Conservation (phyloP, 345 rosid genomes). For the Boechera divaricarpa region DNA sequence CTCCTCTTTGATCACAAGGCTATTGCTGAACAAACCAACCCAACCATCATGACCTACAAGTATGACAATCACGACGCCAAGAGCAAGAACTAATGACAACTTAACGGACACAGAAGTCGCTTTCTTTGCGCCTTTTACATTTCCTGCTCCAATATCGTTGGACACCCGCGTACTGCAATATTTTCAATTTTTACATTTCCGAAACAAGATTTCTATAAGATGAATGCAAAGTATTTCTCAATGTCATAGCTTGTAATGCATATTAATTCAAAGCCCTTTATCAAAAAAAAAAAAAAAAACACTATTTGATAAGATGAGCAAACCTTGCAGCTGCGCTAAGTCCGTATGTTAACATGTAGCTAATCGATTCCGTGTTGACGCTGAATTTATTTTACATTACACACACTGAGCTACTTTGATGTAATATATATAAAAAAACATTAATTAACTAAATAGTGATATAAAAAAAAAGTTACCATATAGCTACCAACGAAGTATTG, state of each 20-base stretch:
- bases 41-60: conserved; percentile 62
- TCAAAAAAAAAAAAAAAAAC: no score
- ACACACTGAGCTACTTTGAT: background rate
- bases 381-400: conserved; percentile 34
- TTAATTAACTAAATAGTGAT: background rate
- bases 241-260: no score
- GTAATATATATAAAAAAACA: background rate
- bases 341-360: conserved; percentile 74
- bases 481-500: conserved; percentile 70
- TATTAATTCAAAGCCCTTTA: no score
- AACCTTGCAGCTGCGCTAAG: conserved; percentile 88
- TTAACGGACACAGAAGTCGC: conserved; percentile 58
- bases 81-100: conserved; percentile 61
- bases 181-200: background rate
- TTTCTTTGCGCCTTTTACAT: conserved; percentile 52
- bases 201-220: background rate
- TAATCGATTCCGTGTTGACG: conserved; percentile 63
- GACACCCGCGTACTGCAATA: conserved; percentile 77
- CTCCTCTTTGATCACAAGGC: conserved; percentile 45
- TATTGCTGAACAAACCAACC: conserved; percentile 65
- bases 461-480: conserved; percentile 54
- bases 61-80: conserved; percentile 49
- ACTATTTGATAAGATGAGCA: conserved; percentile 4
- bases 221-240: background rate
- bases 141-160: conserved; percentile 77